Evolutionary conservation across 768 basidiomycete species (phyloP).

Genomic region (Leccinum barrowsii): DNA sequence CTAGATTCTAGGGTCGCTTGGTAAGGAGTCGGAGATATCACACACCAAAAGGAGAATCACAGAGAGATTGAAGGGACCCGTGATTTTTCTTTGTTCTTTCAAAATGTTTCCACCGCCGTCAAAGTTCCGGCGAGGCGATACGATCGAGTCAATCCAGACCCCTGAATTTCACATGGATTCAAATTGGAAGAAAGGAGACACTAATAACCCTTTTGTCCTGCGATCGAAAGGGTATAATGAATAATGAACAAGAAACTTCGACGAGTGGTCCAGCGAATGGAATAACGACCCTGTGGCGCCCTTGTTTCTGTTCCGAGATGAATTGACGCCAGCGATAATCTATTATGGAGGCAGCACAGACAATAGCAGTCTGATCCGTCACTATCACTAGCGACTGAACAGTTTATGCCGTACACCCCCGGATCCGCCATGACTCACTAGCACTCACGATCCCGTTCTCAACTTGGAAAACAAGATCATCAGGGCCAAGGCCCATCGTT

Average conservation of each 20-base stretch:
- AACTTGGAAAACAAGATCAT: conserved; percentile 50
- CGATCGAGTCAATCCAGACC: not conserved
- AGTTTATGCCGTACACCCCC: not conserved
- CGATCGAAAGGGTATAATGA: not conserved
- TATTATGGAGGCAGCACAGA: not conserved
- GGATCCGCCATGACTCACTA: not conserved
- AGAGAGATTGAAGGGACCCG: not conserved
- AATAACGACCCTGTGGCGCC: not conserved
- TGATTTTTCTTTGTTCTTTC: not conserved
- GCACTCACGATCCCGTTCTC: conserved; percentile 8
- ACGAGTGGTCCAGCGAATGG: not conserved
- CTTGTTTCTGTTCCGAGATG: not conserved
- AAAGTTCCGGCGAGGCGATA: not conserved
- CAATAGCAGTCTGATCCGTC: not conserved
- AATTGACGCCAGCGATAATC: not conserved
- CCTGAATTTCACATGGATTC: not conserved
- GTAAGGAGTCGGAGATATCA: not conserved
- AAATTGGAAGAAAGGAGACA: not conserved
- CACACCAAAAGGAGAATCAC: not conserved
- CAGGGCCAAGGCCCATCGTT: conserved; percentile 76
- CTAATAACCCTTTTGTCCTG: not conserved
- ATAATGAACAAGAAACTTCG: not conserved
- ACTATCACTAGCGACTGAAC: not conserved
- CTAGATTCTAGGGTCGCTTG: not conserved
- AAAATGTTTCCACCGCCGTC: not conserved